phyloP scores from a whole-genome alignment of 148 eudicot species.

The Silene conica region DNA sequence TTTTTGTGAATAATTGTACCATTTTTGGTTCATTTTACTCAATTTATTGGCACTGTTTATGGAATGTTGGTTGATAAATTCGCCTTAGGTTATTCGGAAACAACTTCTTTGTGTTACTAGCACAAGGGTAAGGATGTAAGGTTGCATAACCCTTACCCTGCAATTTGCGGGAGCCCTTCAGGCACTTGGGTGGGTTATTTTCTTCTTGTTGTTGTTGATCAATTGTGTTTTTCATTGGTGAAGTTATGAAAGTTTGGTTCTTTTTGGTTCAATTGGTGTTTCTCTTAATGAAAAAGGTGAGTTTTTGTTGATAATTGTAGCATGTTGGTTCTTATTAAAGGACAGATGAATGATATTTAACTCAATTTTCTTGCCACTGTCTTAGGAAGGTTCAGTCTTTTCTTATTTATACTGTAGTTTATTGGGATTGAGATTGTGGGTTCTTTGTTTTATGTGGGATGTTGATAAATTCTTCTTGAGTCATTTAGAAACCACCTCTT shows the following conservation, averaged over 20 bases:
- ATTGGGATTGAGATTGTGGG: background rate
- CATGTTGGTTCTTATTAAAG: constrained; percentile 16
- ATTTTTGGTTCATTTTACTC: too few relatives aligned
- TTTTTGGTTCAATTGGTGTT: background rate
- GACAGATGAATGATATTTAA: too few relatives aligned
- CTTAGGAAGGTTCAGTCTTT: constrained; percentile 53
- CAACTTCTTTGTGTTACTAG: too few relatives aligned
- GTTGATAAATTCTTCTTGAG: background rate
- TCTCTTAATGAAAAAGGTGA: background rate
- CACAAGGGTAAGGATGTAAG: too few relatives aligned
- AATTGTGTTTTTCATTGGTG: background rate
- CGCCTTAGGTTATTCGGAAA: too few relatives aligned
- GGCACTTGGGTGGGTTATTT: too few relatives aligned
- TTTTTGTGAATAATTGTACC: too few relatives aligned
- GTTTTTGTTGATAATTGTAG: background rate
- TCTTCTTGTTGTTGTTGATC: background rate
- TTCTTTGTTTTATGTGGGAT: background rate
- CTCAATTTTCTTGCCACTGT: constrained; percentile 72
- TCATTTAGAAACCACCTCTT: too few relatives aligned
- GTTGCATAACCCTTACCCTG: too few relatives aligned
- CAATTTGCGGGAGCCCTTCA: too few relatives aligned
- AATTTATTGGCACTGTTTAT: too few relatives aligned
- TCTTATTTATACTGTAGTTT: background rate
- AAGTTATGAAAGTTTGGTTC: background rate
- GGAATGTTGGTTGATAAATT: too few relatives aligned